These are phyloP conservation scores for Austroboletus novae-zelandiae DNA, from an alignment of 1,284 basidiomycete species.

Conservation along the genomic window DNA sequence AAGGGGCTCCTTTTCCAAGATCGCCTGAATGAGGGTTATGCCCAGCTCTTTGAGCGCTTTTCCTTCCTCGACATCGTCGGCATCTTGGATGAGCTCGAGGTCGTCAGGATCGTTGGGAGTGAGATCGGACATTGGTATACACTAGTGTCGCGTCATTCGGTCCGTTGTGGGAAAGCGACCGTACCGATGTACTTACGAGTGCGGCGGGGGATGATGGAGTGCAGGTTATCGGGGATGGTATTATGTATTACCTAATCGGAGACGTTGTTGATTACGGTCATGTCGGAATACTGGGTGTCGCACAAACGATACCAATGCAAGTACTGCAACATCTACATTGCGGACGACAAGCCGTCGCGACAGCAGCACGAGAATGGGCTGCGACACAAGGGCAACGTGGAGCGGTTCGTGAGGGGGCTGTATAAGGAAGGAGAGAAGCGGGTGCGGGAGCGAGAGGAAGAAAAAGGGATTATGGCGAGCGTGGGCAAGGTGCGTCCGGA, in stretches of 20 bases:
- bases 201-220: not conserved
- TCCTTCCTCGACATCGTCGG: conserved; percentile 37
- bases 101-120: conserved; percentile 7
- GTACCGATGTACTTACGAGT: not conserved
- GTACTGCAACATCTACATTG: conserved; percentile 89
- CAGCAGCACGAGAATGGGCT: conserved; percentile 92
- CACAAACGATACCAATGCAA: conserved; percentile 84
- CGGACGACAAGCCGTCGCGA: conserved; percentile 91
- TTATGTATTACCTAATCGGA: conserved; percentile 21
- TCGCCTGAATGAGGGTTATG: conserved; percentile 54
- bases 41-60: conserved; percentile 51
- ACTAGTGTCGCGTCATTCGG: not conserved
- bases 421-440: conserved; percentile 93
- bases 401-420: conserved; percentile 86
- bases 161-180: not conserved
- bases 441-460: conserved; percentile 84
- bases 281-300: conserved; percentile 87
- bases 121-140: not conserved
- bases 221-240: not conserved
- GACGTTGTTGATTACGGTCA: conserved; percentile 30
- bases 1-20: conserved; percentile 51
- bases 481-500: conserved; percentile 68
- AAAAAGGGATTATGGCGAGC: conserved; percentile 80
- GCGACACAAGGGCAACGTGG: conserved; percentile 92
- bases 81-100: conserved; percentile 16